Evolutionary conservation across 805 yeast species (phyloP).

Genomic region (Candida pseudoglaebosa): DNA sequence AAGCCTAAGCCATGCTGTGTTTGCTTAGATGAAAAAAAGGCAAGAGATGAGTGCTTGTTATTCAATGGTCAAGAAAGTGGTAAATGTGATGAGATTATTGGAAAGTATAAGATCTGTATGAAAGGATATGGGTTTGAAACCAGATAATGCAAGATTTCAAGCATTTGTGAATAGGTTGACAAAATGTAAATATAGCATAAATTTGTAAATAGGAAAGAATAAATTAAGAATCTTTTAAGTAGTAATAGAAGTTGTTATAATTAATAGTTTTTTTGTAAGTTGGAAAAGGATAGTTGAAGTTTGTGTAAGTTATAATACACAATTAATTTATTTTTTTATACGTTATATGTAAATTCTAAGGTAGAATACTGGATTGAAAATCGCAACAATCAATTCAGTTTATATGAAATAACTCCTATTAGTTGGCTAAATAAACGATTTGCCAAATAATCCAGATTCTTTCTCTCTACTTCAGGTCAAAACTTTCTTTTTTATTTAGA

Average conservation of each 20-base stretch:
- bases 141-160: slow-evolving; percentile 11
- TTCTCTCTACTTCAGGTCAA: background rate
- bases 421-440: too few relatives aligned
- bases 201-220: too few relatives aligned
- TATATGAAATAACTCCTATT: too few relatives aligned
- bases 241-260: too few relatives aligned
- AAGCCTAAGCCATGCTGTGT: slow-evolving; percentile 97
- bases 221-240: too few relatives aligned
- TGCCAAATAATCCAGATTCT: too few relatives aligned
- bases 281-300: too few relatives aligned
- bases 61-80: slow-evolving; percentile 79
- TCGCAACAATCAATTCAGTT: too few relatives aligned
- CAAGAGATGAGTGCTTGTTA: slow-evolving; percentile 83
- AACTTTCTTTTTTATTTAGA: background rate
- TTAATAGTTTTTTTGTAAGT: too few relatives aligned
- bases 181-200: too few relatives aligned
- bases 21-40: slow-evolving; percentile 76
- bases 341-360: background rate
- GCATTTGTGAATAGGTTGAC: too few relatives aligned
- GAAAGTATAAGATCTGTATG: slow-evolving; percentile 83
- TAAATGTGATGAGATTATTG: slow-evolving; percentile 70
- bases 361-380: background rate
- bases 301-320: too few relatives aligned
- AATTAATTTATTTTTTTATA: background rate
- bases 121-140: slow-evolving; percentile 79